Evolutionary conservation across 75 land plant genomes (phyloP), one percentile per base, ranked within the genome.

Genomic region (Selaginella tamariscina): DNA sequence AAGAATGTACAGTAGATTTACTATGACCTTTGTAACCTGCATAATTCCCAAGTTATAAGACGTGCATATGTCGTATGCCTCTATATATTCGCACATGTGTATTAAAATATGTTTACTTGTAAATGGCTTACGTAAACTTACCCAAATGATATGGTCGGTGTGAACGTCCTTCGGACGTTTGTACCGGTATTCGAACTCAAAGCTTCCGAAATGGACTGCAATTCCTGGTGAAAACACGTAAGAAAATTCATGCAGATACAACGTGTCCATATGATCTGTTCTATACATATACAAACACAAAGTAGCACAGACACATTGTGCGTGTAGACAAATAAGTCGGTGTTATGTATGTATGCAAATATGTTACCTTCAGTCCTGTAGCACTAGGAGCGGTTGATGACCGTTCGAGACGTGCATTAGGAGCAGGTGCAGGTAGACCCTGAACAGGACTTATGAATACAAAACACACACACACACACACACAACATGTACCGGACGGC

Each of bases 61-160:
- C n/a, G n/a, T n/a, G n/a, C n/a, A n/a, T n/a, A n/a, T n/a, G n/a
- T n/a, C n/a, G n/a, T n/a, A n/a, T n/a, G n/a, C n/a, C n/a, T n/a
- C n/a, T n/a, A n/a, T n/a, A n/a, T n/a, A n/a, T n/a, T n/a, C n/a
- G n/a, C n/a, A n/a, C n/a, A n/a, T n/a, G n/a, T n/a, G n/a, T n/a
- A n/a, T n/a, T n/a, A n/a, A n/a, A n/a, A n/a, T n/a, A n/a, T n/a
- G n/a, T n/a, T n/a, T n/a, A n/a, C n/a, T n/a, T n/a, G n/a, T n/a
- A n/a, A n/a, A n/a, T n/a, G n/a, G n/a, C n/a, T n/a, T n/a, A n/a
- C n/a, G n/a, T n/a, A n/a, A n/a, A n/a, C 49, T 5, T 39, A 39
- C 49, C 76, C 54, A 75, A 27, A 22, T 64, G 66, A 24, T 2
- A 64, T 27, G 9, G 1, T 26, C 18, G 66, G 15, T 26, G 30